phyloP scores from a whole-genome alignment of 31 red algal genomes.

The Odonthalia washingtoniensis region DNA sequence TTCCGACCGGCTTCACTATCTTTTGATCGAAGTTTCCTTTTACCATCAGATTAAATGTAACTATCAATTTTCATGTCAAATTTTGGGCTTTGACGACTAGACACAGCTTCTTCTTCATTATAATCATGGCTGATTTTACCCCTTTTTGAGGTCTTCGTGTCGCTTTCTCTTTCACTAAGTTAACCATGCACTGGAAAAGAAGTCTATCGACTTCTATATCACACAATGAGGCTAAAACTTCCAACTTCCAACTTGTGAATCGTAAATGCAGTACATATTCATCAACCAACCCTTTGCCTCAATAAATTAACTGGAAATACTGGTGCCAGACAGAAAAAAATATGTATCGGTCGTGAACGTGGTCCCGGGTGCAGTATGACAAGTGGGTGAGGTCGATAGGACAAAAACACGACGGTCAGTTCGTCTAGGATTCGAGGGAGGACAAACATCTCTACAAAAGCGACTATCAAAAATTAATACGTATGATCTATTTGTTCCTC shows the following conservation, averaged over 20 bases:
- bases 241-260: background rate
- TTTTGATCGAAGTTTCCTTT: conserved; percentile 7
- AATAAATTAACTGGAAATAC: conserved; percentile 41
- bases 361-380: conserved; percentile 92
- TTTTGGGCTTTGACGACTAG: too few species aligned
- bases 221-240: background rate
- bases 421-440: conserved; percentile 92
- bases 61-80: too few species aligned
- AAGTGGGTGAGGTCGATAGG: conserved; percentile 88
- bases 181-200: background rate
- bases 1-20: too few species aligned
- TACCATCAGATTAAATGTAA: too few species aligned
- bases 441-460: conserved; percentile 89
- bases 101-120: too few species aligned
- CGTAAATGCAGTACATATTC: background rate
- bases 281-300: background rate
- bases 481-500: conserved; percentile 56
- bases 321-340: conserved; percentile 76
- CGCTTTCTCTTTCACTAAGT: background rate
- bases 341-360: conserved; percentile 86
- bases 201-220: background rate
- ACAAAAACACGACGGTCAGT: conserved; percentile 75
- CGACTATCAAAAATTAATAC: conserved; percentile 75
- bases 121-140: background rate
- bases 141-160: background rate